A percentile compares a stretch with the other conserved stretches of the same genome.
Evolutionary conservation across 768 basidiomycete genomes (phyloP).

Genomic region (Rhizopogon vulgaris): DNA sequence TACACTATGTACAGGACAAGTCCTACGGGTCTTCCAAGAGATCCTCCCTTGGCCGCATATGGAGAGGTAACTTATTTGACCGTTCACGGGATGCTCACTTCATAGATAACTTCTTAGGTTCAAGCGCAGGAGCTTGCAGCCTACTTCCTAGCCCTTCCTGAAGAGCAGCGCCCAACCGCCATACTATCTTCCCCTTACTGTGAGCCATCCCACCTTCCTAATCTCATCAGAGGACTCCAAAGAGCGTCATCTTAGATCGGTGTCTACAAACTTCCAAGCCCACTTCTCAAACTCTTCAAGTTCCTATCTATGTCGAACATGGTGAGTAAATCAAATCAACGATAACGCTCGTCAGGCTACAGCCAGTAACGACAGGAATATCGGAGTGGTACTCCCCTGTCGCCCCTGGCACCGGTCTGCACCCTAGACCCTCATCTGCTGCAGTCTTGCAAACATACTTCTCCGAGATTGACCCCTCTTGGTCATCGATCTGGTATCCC

Average conservation of each 20-base stretch:
- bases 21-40: slow-evolving; percentile 61
- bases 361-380: slow-evolving; percentile 37
- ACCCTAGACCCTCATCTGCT: slow-evolving; percentile 66
- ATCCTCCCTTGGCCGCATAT: slow-evolving; percentile 66
- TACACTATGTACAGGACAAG: slow-evolving; percentile 41
- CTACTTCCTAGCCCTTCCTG: slow-evolving; percentile 59
- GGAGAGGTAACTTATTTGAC: slow-evolving; percentile 46
- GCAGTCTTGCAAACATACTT: slow-evolving; percentile 47
- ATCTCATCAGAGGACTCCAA: neutral
- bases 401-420: slow-evolving; percentile 57
- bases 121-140: slow-evolving; percentile 72
- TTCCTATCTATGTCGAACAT: slow-evolving; percentile 78
- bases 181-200: slow-evolving; percentile 87
- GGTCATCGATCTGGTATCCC: slow-evolving; percentile 63
- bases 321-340: slow-evolving; percentile 32
- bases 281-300: slow-evolving; percentile 46
- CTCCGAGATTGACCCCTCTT: slow-evolving; percentile 47
- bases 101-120: slow-evolving; percentile 27
- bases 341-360: neutral
- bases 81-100: neutral
- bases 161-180: slow-evolving; percentile 62
- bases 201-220: slow-evolving; percentile 23
- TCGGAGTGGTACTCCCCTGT: slow-evolving; percentile 81
- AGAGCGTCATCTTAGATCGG: slow-evolving; percentile 47
- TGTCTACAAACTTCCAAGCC: slow-evolving; percentile 79